These are phyloP conservation scores for Coriolopsis trogii DNA, from an alignment of 1,284 basidiomycete genomes.

Conservation along the genomic window DNA sequence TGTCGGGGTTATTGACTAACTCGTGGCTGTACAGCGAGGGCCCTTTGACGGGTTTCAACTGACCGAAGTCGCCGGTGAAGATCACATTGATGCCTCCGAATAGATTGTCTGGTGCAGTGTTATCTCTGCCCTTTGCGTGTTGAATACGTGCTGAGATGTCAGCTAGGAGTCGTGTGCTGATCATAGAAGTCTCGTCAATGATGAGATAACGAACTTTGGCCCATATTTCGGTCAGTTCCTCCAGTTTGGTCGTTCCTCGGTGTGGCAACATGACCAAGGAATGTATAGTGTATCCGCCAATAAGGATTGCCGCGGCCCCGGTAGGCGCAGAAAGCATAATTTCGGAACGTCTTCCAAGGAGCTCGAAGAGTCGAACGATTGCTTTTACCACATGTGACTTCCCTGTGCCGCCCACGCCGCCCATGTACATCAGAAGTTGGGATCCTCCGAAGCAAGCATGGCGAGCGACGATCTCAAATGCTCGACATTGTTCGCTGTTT, in stretches of 20 bases:
- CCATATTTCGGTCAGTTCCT: neutral
- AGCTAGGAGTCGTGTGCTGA: neutral
- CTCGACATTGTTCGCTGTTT: neutral
- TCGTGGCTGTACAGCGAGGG: neutral
- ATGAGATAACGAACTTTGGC: neutral
- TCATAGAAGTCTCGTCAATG: neutral
- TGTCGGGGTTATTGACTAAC: neutral
- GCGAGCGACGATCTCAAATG: neutral
- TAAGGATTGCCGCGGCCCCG: neutral
- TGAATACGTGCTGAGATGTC: neutral
- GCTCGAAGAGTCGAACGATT: neutral
- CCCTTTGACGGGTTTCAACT: neutral
- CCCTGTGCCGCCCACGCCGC: neutral
- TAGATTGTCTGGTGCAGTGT: neutral
- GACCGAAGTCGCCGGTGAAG: neutral
- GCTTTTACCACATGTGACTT: neutral
- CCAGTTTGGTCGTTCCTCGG: neutral
- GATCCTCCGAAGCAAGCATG: neutral
- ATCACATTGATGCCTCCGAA: neutral
- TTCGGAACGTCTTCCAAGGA: neutral
- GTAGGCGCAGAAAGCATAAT: neutral
- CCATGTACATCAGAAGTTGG: neutral
- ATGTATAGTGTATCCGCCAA: neutral
- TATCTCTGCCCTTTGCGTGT: neutral
- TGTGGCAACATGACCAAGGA: neutral